Conservation (phyloP, 2,329 filamentous ascomycete species). For the Stromatinia cepivora region DNA sequence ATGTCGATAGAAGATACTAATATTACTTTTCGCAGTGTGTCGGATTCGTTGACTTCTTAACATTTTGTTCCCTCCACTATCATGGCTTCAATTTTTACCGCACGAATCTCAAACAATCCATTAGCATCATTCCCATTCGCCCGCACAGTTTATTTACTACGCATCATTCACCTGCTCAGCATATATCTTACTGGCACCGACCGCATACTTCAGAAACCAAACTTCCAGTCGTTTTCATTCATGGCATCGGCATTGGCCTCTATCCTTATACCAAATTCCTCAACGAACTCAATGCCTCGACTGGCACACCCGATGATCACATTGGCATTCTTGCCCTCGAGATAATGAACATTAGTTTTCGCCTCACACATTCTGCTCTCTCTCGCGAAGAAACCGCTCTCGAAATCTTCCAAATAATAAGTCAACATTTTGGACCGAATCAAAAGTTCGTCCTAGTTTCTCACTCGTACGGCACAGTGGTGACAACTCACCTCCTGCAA, state of each 20-base stretch:
- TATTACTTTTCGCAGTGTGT: conserved; percentile 34
- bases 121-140: conserved; percentile 56
- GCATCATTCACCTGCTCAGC: conserved; percentile 48
- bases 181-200: conserved; percentile 60
- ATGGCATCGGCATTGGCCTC: conserved; percentile 62
- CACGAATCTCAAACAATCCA: conserved; percentile 45
- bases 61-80: conserved; percentile 43
- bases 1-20: not conserved
- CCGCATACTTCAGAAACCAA: conserved; percentile 58
- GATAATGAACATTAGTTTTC: conserved; percentile 58
- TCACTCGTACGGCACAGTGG: conserved; percentile 55
- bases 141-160: conserved; percentile 49
- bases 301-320: conserved; percentile 46
- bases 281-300: conserved; percentile 49
- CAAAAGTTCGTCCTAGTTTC: conserved; percentile 54
- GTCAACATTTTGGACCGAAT: conserved; percentile 48
- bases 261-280: conserved; percentile 58
- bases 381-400: conserved; percentile 50
- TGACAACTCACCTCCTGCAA: conserved; percentile 57
- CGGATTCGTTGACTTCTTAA: conserved; percentile 42
- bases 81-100: conserved; percentile 52
- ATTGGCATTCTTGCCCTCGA: conserved; percentile 60
- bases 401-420: conserved; percentile 54
- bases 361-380: conserved; percentile 54
- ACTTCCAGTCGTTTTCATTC: conserved; percentile 60